A percentile compares a stretch with the other conserved stretches of the same genome.
These are phyloP conservation scores for Cladophialophora immunda DNA, from an alignment of 2,329 filamentous ascomycete genomes.

Conservation along the genomic window DNA sequence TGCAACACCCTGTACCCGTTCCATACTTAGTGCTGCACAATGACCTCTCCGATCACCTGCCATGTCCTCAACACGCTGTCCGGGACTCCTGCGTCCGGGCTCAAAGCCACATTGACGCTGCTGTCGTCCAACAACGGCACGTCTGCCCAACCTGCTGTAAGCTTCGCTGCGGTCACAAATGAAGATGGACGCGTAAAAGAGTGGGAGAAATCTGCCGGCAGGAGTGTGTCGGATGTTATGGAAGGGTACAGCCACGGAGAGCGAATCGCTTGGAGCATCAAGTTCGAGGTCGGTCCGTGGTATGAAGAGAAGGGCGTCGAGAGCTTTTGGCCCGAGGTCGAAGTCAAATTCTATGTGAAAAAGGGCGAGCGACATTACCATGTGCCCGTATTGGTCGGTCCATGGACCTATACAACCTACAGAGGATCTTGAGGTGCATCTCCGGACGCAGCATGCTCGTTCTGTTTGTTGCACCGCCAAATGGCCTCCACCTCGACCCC, in stretches of 20 bases:
- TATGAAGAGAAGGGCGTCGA: slow-evolving; percentile 57
- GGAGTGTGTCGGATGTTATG: slow-evolving; percentile 38
- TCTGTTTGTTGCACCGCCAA: slow-evolving; percentile 8
- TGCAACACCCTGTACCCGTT: slow-evolving; percentile 11
- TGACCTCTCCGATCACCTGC: slow-evolving; percentile 55
- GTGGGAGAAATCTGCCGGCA: slow-evolving; percentile 48
- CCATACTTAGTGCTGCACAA: slow-evolving; percentile 20
- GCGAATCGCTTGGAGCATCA: slow-evolving; percentile 56
- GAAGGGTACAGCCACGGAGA: slow-evolving; percentile 42
- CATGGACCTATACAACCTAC: slow-evolving; percentile 62
- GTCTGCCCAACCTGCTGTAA: slow-evolving; percentile 33
- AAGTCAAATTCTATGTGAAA: slow-evolving; percentile 60
- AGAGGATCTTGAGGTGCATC: slow-evolving; percentile 52
- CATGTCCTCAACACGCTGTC: slow-evolving; percentile 60
- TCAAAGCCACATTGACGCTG: slow-evolving; percentile 61
- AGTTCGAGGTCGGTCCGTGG: slow-evolving; percentile 57
- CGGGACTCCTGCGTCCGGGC: slow-evolving; percentile 53
- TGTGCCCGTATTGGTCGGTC: slow-evolving; percentile 60
- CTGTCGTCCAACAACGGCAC: slow-evolving; percentile 62
- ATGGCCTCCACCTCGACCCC: slow-evolving; percentile 1
- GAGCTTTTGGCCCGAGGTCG: slow-evolving; percentile 61
- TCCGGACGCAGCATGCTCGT: neutral
- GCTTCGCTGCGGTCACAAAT: slow-evolving; percentile 53
- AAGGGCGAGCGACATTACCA: slow-evolving; percentile 60
- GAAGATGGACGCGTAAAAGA: slow-evolving; percentile 56